Conservation (phyloP, 176 grass and related monocot species). For the Phragmites australis region DNA sequence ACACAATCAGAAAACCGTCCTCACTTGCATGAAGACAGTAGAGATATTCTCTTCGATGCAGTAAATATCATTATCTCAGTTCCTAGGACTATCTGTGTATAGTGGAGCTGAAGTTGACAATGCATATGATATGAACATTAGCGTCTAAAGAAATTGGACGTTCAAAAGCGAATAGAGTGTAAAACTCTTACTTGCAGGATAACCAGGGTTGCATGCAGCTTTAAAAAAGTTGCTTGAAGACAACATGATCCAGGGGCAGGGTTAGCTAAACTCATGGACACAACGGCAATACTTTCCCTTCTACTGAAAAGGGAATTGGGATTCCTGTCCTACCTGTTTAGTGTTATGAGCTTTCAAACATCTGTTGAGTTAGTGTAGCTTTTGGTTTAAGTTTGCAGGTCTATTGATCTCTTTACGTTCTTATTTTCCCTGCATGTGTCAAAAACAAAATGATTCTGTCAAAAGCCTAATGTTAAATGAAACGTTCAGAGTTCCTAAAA, state of each 20-base stretch:
- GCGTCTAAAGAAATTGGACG: background rate
- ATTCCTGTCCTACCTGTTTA: background rate
- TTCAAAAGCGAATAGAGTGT: background rate
- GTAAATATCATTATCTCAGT: background rate
- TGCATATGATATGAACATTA: background rate
- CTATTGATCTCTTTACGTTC: background rate
- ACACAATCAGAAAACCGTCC: background rate
- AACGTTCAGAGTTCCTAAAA: background rate
- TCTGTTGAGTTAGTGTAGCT: too few species aligned
- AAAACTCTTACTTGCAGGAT: background rate
- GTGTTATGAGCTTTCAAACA: too few species aligned
- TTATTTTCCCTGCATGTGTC: background rate
- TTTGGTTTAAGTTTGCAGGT: too few species aligned
- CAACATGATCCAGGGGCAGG: background rate
- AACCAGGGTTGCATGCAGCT: background rate
- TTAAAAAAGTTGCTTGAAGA: background rate
- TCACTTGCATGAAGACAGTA: slow-evolving; percentile 1
- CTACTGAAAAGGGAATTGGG: background rate
- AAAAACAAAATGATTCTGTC: background rate
- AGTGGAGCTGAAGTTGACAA: background rate
- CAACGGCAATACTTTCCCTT: background rate
- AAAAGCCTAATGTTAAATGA: background rate
- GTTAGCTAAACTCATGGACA: background rate
- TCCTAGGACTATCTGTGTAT: background rate
- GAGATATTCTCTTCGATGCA: background rate